Evolutionary conservation across 1,139 yeast species (phyloP).

Genomic region (Taiozyma sp.): DNA sequence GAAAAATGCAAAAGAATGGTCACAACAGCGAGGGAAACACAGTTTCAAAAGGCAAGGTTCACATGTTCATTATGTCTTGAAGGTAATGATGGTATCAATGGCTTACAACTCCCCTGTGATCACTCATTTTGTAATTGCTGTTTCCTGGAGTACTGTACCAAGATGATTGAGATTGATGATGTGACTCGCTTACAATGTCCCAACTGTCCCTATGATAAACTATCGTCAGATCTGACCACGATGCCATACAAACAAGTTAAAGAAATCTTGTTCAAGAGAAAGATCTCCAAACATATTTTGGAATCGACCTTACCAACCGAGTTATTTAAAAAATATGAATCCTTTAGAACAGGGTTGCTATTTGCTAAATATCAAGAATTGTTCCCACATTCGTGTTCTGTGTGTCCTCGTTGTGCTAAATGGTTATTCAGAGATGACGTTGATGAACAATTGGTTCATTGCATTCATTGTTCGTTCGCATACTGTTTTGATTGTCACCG

Average conservation of each 20-base stretch:
- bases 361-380: slow-evolving; percentile 41
- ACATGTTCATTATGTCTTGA: slow-evolving; percentile 58
- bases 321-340: slow-evolving; percentile 34
- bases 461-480: slow-evolving; percentile 48
- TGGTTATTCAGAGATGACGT: slow-evolving; percentile 43
- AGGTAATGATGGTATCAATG: slow-evolving; percentile 44
- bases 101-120: slow-evolving; percentile 38
- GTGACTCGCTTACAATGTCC: slow-evolving; percentile 57
- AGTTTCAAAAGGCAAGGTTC: slow-evolving; percentile 38
- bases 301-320: slow-evolving; percentile 27
- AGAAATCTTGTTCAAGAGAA: slow-evolving; percentile 33
- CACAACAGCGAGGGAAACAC: slow-evolving; percentile 21
- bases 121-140: slow-evolving; percentile 54
- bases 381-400: slow-evolving; percentile 44
- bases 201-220: slow-evolving; percentile 28
- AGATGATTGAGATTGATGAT: slow-evolving; percentile 45
- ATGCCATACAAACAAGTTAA: slow-evolving; percentile 23
- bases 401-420: slow-evolving; percentile 49
- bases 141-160: slow-evolving; percentile 39
- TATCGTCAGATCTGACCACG: neutral
- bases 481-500: slow-evolving; percentile 56
- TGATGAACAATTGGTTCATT: slow-evolving; percentile 48
- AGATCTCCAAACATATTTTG: slow-evolving; percentile 31
- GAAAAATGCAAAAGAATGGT: slow-evolving; percentile 19
- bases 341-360: slow-evolving; percentile 34